Evolutionary conservation across 1,284 basidiomycete genomes (phyloP), one percentile per base, ranked within the genome.

Genomic region (Puccinia hordei): DNA sequence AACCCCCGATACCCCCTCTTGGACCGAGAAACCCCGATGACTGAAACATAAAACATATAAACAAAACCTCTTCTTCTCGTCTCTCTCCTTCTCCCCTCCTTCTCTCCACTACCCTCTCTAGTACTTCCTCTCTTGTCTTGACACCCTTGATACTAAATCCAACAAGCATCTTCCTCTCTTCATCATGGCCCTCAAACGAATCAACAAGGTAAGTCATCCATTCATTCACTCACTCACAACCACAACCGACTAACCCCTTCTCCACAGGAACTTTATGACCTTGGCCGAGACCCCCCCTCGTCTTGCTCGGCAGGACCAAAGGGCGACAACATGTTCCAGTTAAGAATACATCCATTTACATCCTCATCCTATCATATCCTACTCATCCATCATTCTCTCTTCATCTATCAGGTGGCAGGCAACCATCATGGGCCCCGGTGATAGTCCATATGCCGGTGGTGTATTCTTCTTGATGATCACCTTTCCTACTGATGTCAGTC

Each of bases 381-480:
- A n/a, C 65, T 66, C 9, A 41, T 80, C 10, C 41, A 17, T 3
- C 44, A 65, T 3, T 1, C 41, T 44, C 13, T 41, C 59, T 44
- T 22, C 53, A 3, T 13, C 46, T 12, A 22, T 27, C 71, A 80
- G 79, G 57, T 80, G 95, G 94, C 94, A 95, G 86, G 94, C 94
- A 82, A 96, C 94, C 83, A 97, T 97, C 86, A 97, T 97, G 94
- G 94, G 94, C 76, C 94, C 94, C 93, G 91, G 92, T 84, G 95
- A 97, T 86, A 95, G 93, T 84, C 95, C 95, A 66, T 97, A 97
- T 86, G 91, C 95, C 49, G 95, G 95, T 84, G 95, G 95, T 86
- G 94, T 97, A 81, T 84, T 85, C 83, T 85, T 86, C 82, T 82
- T 85, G 57, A 83, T 90, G 81, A 96, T 96, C 86, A 91, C 90